Evolutionary conservation across 139 green algal species (phyloP).

Genomic region (Edaphochlamys debaryana): DNA sequence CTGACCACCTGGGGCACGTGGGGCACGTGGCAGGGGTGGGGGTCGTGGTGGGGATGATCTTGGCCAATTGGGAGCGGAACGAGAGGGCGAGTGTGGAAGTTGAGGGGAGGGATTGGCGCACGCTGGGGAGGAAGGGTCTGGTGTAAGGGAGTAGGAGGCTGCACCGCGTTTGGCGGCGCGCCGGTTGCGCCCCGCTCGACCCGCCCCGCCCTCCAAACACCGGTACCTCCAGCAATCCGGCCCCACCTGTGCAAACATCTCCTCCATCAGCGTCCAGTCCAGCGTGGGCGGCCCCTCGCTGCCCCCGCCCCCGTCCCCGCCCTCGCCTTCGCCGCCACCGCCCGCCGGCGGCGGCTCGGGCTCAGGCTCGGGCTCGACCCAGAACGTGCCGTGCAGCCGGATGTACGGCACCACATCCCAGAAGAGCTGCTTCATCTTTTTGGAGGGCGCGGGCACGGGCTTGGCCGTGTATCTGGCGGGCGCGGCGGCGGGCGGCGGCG

Average conservation of each 20-base stretch:
- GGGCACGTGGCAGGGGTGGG: too few species aligned
- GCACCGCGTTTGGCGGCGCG: too few species aligned
- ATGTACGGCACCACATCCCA: constrained; percentile 45
- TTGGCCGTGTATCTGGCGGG: constrained; percentile 1
- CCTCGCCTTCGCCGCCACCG: background rate
- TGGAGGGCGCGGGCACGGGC: constrained; percentile 30
- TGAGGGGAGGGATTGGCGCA: too few species aligned
- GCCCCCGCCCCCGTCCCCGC: background rate
- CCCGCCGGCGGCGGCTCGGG: background rate
- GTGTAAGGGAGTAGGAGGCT: too few species aligned
- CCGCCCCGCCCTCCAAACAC: too few species aligned
- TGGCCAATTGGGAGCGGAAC: too few species aligned
- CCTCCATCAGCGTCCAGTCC: constrained; percentile 37
- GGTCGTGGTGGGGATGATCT: background rate
- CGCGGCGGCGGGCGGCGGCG: background rate
- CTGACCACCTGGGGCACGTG: constrained; percentile 27
- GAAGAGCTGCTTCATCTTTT: constrained; percentile 53
- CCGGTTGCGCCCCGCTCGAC: too few species aligned
- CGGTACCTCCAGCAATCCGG: background rate
- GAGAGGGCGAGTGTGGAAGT: too few species aligned
- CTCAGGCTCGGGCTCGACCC: constrained; percentile 26
- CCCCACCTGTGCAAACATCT: constrained; percentile 39
- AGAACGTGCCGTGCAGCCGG: constrained; percentile 40
- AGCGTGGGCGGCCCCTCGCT: constrained; percentile 28
- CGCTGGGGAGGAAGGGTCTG: too few species aligned